Conservation (phyloP, 768 basidiomycete genomes). For the Leucocoprinus birnbaumii region DNA sequence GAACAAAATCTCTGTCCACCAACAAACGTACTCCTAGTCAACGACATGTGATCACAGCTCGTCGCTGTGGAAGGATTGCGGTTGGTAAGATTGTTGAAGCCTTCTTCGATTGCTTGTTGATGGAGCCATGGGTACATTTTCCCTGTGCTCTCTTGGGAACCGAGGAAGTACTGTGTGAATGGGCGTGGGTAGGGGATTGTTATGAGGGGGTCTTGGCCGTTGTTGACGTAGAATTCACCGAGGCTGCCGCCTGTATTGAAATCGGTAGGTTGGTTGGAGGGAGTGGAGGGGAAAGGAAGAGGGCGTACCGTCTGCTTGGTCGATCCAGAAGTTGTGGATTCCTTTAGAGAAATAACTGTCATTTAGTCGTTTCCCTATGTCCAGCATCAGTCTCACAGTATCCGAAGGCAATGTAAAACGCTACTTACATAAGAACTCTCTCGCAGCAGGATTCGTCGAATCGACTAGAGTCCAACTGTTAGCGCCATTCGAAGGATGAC, state of each 20-base stretch:
- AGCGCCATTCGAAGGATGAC: too few relatives aligned
- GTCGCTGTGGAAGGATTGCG: conserved; percentile 18
- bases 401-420: not conserved
- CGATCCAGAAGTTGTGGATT: conserved; percentile 36
- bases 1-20: conserved; percentile 36
- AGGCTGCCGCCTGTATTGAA: conserved; percentile 25
- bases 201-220: conserved; percentile 26
- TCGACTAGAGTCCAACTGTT: conserved; percentile 23
- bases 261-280: not conserved
- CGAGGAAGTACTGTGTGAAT: conserved; percentile 33
- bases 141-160: conserved; percentile 30
- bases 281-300: not conserved
- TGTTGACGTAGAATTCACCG: conserved; percentile 33
- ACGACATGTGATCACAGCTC: conserved; percentile 30
- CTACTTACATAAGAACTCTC: conserved; percentile 31
- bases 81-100: conserved; percentile 29
- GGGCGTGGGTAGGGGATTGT: conserved; percentile 29
- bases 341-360: conserved; percentile 34
- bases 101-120: conserved; percentile 34
- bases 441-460: conserved; percentile 32
- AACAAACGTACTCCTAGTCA: conserved; percentile 32
- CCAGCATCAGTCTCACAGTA: too few relatives aligned
- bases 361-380: conserved; percentile 31
- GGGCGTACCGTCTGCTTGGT: conserved; percentile 31
- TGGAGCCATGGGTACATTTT: conserved; percentile 38